Base-by-base conservation (phyloP, 163 green algal genomes). In the Scenedesmus sp. region DNA sequence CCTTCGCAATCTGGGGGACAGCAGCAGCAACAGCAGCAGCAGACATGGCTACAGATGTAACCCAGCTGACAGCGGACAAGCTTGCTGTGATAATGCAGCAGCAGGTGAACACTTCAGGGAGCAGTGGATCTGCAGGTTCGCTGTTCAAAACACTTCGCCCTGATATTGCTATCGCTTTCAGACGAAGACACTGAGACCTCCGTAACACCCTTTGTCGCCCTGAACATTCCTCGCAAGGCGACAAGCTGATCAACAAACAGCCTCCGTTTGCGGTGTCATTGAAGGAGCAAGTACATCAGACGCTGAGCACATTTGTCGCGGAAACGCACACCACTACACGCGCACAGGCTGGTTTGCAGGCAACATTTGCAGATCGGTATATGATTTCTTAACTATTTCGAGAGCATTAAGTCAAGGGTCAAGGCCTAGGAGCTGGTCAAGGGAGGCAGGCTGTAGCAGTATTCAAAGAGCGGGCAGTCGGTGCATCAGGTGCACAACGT, bases 401-500 rank as follows among this genome's bases (percentile, higher is more conserved):
- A 5, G 65, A 76, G 65, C 65, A 76, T 7, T 30, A 76, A 7
- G 65, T n/a, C n/a, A n/a, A n/a, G 56, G 7, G 2, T 76, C 37
- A 3, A 40, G 65, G 65, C 65, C 30, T 37, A 18, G 30, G 65
- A 0, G 65, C 30, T 76, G 65, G 65, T 76, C 65, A 76, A 76
- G 65, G 65, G 1, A 76, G 65, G 65, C 65, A 76, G 65, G 65
- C 65, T 76, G 65, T 76, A 76, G 65, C 65, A 76, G 65, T 76
- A 76, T 76, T 76, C 65, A 76, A 76, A 76, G 65, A 76, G 65
- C 65, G 65, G 65, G 65, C 65, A 76, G 65, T 37, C 65, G 65
- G 65, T 76, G 65, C 65, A 40, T 10, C 65, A 40, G 30, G 61
- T 10, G 61, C 61, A 73, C 24, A 33, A 73, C 24, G 65, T 37